Percentiles rank a stretch among this genome's conserved stretches.
Conservation (phyloP, 2,329 filamentous ascomycete species). For the Calonectria honghensis region DNA sequence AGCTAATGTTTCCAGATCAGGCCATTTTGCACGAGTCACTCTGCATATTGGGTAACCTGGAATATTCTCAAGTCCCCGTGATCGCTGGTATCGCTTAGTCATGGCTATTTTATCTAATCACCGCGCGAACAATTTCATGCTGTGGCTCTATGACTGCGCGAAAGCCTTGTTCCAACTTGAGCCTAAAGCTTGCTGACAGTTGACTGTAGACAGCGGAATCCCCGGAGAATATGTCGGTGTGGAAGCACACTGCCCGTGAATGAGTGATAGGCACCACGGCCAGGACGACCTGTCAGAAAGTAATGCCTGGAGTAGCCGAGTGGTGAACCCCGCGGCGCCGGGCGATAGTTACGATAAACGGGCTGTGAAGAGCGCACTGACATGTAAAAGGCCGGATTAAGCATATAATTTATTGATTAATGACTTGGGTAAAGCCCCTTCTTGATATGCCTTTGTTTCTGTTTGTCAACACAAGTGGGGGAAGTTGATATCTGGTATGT, state of each 20-base stretch:
- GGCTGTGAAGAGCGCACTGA: not conserved
- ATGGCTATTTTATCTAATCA: not conserved
- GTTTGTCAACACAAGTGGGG: constrained; percentile 4
- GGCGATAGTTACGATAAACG: not conserved
- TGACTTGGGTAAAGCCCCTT: not conserved
- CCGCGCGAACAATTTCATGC: not conserved
- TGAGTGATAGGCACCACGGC: too few relatives aligned
- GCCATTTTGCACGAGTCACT: constrained; percentile 18
- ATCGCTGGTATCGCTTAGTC: not conserved
- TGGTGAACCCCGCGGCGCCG: not conserved
- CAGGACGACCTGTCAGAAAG: constrained; percentile 9
- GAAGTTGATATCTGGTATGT: not conserved
- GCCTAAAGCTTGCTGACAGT: not conserved
- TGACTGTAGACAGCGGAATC: not conserved
- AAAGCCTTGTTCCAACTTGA: not conserved
- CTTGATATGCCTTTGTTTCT: not conserved
- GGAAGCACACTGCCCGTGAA: not conserved
- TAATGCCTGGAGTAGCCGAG: not conserved
- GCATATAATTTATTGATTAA: constrained; percentile 19
- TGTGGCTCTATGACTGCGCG: not conserved
- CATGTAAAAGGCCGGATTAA: not conserved
- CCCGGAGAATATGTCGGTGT: constrained; percentile 8
- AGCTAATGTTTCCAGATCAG: constrained; percentile 28
- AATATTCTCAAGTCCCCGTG: not conserved
- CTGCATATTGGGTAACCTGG: constrained; percentile 21